phyloP scores from a whole-genome alignment of 1,284 basidiomycete species.

The Puccinia brachypodii region DNA sequence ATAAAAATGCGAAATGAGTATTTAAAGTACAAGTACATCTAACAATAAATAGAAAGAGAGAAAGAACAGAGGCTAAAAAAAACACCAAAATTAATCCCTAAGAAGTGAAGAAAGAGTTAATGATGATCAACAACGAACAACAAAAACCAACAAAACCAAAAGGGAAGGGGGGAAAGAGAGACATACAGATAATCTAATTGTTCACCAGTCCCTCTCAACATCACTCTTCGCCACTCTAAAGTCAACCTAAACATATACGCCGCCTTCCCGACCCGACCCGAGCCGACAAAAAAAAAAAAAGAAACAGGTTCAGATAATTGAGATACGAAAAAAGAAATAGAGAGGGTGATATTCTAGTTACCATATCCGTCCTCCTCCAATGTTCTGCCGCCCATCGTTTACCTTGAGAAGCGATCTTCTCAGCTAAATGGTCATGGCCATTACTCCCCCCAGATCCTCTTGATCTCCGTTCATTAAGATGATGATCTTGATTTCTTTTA shows the following conservation, averaged over 20 bases:
- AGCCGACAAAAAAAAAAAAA: neutral
- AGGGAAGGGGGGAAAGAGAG: neutral
- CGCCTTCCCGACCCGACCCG: neutral
- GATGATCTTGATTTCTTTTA: neutral
- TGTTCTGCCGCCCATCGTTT: slow-evolving; percentile 45
- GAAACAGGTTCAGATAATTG: neutral
- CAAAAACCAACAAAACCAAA: neutral
- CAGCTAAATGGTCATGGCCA: slow-evolving; percentile 38
- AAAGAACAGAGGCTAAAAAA: too few species aligned
- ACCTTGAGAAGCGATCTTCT: slow-evolving; percentile 42
- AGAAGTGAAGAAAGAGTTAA: too few species aligned
- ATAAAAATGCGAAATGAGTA: too few species aligned
- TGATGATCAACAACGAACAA: neutral
- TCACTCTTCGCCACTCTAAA: slow-evolving; percentile 39
- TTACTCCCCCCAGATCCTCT: neutral
- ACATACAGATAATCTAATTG: slow-evolving; percentile 24
- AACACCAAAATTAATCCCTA: too few species aligned
- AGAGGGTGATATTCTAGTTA: neutral
- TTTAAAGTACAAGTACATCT: too few species aligned
- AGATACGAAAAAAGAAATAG: neutral
- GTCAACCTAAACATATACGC: slow-evolving; percentile 43
- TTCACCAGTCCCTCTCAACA: slow-evolving; percentile 28
- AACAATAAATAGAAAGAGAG: too few species aligned
- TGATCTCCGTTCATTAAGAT: neutral
- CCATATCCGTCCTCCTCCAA: slow-evolving; percentile 47